A percentile compares a stretch with the other conserved stretches of the same genome.
phyloP scores from a whole-genome alignment of 2,329 filamentous ascomycete species.

The Stemphylium lycopersici region DNA sequence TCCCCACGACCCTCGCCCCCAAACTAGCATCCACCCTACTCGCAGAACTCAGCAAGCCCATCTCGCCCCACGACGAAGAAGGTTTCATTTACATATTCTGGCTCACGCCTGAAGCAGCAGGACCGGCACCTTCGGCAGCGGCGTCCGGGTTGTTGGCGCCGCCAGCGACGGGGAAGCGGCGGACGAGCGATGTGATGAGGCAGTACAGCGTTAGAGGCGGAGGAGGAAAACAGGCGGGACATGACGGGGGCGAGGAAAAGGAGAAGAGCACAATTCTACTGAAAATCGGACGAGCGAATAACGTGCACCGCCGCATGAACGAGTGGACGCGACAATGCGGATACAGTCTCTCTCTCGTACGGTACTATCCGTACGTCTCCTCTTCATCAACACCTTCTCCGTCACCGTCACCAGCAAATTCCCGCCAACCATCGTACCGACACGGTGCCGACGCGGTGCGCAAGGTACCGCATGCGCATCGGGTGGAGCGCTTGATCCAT shows the following conservation, averaged over 20 bases:
- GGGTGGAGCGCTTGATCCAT: constrained; percentile 89
- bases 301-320: constrained; percentile 88
- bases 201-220: constrained; percentile 38
- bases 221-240: constrained; percentile 3
- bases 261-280: constrained; percentile 66
- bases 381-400: constrained; percentile 27
- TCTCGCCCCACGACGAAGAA: constrained; percentile 73
- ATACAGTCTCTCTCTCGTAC: constrained; percentile 82
- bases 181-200: constrained; percentile 43
- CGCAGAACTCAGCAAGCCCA: constrained; percentile 75
- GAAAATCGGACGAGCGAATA: constrained; percentile 72
- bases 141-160: constrained; percentile 56
- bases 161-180: constrained; percentile 42
- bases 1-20: constrained; percentile 71
- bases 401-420: constrained; percentile 29
- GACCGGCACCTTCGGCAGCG: constrained; percentile 58
- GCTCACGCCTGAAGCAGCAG: constrained; percentile 72
- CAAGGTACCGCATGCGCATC: constrained; percentile 84
- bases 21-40: constrained; percentile 73
- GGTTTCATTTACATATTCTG: constrained; percentile 99
- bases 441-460: constrained; percentile 47
- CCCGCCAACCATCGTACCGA: neutral
- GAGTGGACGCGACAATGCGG: constrained; percentile 95
- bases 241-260: neutral
- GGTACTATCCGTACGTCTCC: constrained; percentile 84